These are phyloP conservation scores for Eudorina sp. DNA, from an alignment of 139 green algal genomes.

Conservation along the genomic window DNA sequence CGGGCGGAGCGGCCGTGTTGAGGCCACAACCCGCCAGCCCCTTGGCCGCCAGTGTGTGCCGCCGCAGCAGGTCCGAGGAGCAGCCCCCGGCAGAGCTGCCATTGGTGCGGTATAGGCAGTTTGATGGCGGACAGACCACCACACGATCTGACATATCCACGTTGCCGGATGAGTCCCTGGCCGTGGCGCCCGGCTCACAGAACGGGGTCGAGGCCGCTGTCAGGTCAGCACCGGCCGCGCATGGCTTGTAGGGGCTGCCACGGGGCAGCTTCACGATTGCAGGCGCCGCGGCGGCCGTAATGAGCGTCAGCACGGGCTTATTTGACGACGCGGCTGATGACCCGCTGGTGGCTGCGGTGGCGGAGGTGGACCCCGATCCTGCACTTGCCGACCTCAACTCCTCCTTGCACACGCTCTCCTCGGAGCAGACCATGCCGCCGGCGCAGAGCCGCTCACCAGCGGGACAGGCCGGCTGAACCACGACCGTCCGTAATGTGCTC, in stretches of 20 bases:
- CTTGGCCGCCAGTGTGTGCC: constrained; percentile 55
- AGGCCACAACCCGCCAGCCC: constrained; percentile 62
- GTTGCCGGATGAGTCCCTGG: constrained; percentile 22
- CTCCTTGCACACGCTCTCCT: neutral
- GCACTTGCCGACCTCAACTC: neutral
- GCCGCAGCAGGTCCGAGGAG: constrained; percentile 47
- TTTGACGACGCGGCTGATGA: neutral
- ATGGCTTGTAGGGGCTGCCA: constrained; percentile 20
- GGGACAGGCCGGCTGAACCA: constrained; percentile 47
- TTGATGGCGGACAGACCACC: constrained; percentile 62
- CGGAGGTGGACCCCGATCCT: neutral
- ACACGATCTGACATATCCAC: constrained; percentile 52
- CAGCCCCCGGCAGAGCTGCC: constrained; percentile 26
- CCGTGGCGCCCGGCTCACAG: constrained; percentile 64
- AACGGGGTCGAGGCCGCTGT: neutral
- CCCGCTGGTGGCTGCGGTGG: too few species aligned
- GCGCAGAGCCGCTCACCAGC: constrained; percentile 56
- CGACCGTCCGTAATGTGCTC: neutral
- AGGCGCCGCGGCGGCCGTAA: neutral
- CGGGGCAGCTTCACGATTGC: constrained; percentile 28
- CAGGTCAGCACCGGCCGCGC: neutral
- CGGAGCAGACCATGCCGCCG: constrained; percentile 43
- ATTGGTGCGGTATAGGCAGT: constrained; percentile 27
- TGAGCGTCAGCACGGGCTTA: neutral
- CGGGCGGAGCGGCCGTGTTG: constrained; percentile 50